These are phyloP conservation scores for Austropuccinia psidii DNA, from an alignment of 1,284 basidiomycete species.

Conservation along the genomic window DNA sequence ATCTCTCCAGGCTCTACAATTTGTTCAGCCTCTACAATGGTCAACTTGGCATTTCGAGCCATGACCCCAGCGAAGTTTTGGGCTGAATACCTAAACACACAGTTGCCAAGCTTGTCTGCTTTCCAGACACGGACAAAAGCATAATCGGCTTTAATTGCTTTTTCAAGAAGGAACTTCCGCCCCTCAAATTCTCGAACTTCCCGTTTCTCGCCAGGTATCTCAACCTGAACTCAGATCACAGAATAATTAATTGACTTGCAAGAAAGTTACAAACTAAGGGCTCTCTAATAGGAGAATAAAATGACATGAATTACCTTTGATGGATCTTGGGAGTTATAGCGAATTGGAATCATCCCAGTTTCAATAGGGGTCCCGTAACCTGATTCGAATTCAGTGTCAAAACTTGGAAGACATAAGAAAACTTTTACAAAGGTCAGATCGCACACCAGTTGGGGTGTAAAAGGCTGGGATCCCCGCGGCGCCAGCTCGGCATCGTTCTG, in stretches of 20 bases:
- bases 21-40: constrained; percentile 89
- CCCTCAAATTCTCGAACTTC: constrained; percentile 73
- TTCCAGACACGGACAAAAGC: constrained; percentile 92
- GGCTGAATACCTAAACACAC: constrained; percentile 60
- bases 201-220: constrained; percentile 51
- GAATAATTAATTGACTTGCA: too few relatives aligned
- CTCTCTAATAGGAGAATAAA: not conserved
- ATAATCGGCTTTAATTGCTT: constrained; percentile 62
- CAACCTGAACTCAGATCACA: not conserved
- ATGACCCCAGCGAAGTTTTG: constrained; percentile 81
- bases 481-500: constrained; percentile 81
- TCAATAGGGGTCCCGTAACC: constrained; percentile 48
- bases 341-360: constrained; percentile 48
- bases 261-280: not conserved
- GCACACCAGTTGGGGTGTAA: constrained; percentile 76
- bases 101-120: constrained; percentile 64
- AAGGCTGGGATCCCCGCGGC: constrained; percentile 94
- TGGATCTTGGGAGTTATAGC: constrained; percentile 43
- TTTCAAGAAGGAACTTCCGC: constrained; percentile 75
- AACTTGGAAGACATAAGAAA: not conserved
- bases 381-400: not conserved
- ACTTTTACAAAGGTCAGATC: not conserved
- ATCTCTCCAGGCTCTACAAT: constrained; percentile 80
- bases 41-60: constrained; percentile 79
- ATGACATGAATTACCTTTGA: constrained; percentile 10